These are phyloP conservation scores for Sphagnum tenellum DNA, from an alignment of 225 moss, liverwort and hornwort genomes.

Conservation along the genomic window DNA sequence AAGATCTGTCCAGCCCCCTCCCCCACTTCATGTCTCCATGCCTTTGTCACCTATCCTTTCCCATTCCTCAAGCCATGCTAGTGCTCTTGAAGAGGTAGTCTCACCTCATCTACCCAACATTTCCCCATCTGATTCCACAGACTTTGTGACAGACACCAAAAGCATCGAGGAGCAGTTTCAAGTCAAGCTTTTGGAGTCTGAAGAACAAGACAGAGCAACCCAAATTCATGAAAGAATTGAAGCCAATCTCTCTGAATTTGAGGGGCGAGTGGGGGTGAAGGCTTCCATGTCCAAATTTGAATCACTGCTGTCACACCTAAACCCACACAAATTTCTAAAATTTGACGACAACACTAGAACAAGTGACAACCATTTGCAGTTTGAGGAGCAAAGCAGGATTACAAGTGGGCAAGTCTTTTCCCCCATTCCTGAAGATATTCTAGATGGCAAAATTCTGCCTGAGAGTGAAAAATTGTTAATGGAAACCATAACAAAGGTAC, in stretches of 20 bases:
- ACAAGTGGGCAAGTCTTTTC: slow-evolving; percentile 7
- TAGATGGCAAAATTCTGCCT: slow-evolving; percentile 7
- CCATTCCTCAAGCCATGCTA: no score
- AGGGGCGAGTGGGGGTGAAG: not conserved
- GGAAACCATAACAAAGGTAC: slow-evolving; percentile 7
- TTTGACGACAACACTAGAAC: no score
- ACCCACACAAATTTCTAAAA: no score
- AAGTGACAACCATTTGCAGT: not conserved
- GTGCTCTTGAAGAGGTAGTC: no score
- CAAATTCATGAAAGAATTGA: not conserved
- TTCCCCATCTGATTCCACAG: no score
- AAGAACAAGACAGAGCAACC: no score
- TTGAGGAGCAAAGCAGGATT: slow-evolving; percentile 3
- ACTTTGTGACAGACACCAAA: no score
- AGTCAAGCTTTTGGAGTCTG: no score
- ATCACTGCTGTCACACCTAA: no score
- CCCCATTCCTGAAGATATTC: slow-evolving; percentile 8
- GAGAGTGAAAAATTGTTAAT: slow-evolving; percentile 15
- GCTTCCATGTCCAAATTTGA: no score
- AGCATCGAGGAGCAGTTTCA: no score
- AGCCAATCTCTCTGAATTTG: not conserved
- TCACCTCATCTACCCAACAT: no score
- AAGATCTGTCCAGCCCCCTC: slow-evolving; percentile 1
- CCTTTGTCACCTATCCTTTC: slow-evolving; percentile 29
- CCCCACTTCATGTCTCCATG: slow-evolving; percentile 6